Evolutionary conservation across 2,329 filamentous ascomycete species (phyloP), one percentile per base, ranked within the genome.

Genomic region (Emergomyces pasteurianus): DNA sequence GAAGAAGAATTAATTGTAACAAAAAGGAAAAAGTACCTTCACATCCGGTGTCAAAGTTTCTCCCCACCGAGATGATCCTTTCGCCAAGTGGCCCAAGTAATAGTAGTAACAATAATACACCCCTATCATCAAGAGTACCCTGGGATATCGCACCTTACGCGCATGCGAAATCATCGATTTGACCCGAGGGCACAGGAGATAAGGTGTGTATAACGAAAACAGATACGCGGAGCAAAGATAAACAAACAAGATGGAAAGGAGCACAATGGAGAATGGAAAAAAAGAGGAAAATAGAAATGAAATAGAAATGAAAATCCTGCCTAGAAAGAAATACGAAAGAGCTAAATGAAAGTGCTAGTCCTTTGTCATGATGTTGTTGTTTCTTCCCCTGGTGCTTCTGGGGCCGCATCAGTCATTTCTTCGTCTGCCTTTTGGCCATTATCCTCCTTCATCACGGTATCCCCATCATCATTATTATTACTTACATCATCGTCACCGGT

Each of bases 401-500:
- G 64, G 59, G 70, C 70, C 7, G 68, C 72, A 46, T 75, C 73
- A 0, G 67, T 64, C 74, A 75, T 75, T 50, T 74, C 72, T 5
- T 70, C 67, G 36, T 67, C 64, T 50, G 67, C 63, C 57, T 67
- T 64, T 34, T 60, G 65, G 49, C 69, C 63, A 36, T 63, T 18
- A 40, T 63, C n/a, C 28, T 54, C 54, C 18, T 43, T 10, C 50
- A 63, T 60, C 53, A 68, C 63, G 23, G 61, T 62, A n/a, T 61
- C 62, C 2, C 59, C 58, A 26, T 26, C 58, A 6, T 52, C 55
- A 16, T 46, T 53, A 40, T 38, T 36, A 46, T 42, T 12, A 47
- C 9, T n/a, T 12, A 8, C 42, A 40, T 55, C n/a, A 46, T 42
- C 40, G 12, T 10, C 54, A 8, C 47, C 38, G 6, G 31, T 40